Evolutionary conservation across 805 yeast species (phyloP), one percentile per base, ranked within the genome.

Genomic region (Barnettozyma sucrosica): DNA sequence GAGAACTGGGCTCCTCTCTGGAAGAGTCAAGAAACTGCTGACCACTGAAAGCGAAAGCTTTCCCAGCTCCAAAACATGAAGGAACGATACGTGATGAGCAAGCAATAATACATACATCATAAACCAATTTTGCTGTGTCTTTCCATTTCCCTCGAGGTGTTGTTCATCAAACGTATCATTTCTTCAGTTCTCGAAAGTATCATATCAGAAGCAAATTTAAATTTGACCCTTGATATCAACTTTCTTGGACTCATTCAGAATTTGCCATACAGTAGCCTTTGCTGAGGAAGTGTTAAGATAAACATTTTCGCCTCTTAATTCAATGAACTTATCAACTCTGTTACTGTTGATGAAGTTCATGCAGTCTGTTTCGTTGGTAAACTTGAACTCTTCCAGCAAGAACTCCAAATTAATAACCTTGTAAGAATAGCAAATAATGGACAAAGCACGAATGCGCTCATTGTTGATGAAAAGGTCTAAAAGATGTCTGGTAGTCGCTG

Each of bases 171-270:
- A 19, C 40, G 16, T 36, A 36, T 36, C 25, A 36, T 36, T 36
- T 25, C 43, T 18, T 24, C 41, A 38, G 21, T 39, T 25, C 32
- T 13, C 28, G 8, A 16, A 18, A 19, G 37, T 34, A 19, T 19
- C 5, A 13, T 16, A 16, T 34, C 37, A 34, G 7, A 13, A 18
- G 14, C 37, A 20, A 18, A 13, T 16, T 50, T 47, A 82, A 7
- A 81, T 73, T 66, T 90, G 97, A 1, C 98, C 98, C 69, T 90
- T 90, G 52, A 92, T 89, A 61, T 90, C 97, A 13, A 90, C 81
- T 59, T 74, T 83, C 50, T 69, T 77, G 55, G 74, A 68, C 42
- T 55, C 65, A 51, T 63, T 65, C 54, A 65, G 70, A 42, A 59
- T 68, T 51, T 50, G 63, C 51, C 67, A 62, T 4, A 80, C 64